A percentile compares a stretch with the other conserved stretches of the same genome.
Evolutionary conservation across 1,284 basidiomycete species (phyloP).

Genomic region (Puccinia brachypodii): DNA sequence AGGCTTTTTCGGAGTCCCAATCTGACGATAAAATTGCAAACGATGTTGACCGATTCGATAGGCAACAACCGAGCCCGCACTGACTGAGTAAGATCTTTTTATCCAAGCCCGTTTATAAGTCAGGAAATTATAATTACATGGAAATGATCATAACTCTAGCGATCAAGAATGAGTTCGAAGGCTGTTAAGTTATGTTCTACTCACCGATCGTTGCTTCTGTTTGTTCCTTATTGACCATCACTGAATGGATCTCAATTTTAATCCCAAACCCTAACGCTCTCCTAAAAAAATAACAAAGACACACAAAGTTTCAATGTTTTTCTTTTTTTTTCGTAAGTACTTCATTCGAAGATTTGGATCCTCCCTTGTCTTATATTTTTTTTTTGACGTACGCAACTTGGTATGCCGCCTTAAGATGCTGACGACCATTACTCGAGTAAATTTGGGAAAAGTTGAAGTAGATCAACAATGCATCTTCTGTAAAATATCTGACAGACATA

Average conservation of each 20-base stretch:
- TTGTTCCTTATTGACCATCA: conserved; percentile 25
- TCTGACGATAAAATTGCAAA: conserved; percentile 18
- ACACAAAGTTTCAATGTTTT: no score
- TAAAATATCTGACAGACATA: conserved; percentile 3
- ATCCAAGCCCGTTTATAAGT: not conserved
- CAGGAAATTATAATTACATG: not conserved
- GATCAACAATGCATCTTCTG: conserved; percentile 1
- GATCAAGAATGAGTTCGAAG: not conserved
- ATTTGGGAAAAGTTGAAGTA: conserved; percentile 8
- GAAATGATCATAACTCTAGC: not conserved
- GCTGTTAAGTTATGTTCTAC: not conserved
- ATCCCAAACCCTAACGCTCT: conserved; percentile 13
- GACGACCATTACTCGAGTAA: not conserved
- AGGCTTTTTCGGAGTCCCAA: not conserved
- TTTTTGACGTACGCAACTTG: conserved; percentile 15
- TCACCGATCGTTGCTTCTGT: conserved; percentile 16
- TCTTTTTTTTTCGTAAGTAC: no score
- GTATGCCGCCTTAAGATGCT: conserved; percentile 20
- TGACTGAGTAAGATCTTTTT: conserved; percentile 10
- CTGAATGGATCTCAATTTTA: not conserved
- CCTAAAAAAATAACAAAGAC: not conserved
- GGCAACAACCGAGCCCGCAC: conserved; percentile 4
- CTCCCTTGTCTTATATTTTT: not conserved
- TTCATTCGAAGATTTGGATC: not conserved
- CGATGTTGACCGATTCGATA: conserved; percentile 4